Conservation (phyloP, 1,139 yeast genomes). For the Hansenula sp. region DNA sequence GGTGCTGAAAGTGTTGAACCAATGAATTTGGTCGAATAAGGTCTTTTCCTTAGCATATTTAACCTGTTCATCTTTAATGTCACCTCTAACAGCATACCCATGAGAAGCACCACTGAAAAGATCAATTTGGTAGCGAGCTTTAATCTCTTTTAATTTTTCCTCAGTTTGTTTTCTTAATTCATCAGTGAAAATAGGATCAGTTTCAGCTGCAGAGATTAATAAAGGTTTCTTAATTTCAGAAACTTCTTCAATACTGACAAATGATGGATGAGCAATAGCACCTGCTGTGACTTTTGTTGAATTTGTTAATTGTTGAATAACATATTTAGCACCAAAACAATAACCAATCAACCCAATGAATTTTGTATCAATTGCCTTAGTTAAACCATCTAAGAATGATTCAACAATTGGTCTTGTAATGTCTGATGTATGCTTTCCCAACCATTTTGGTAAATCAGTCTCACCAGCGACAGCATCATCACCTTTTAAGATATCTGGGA, state of each 20-base stretch:
- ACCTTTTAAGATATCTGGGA: slow-evolving; percentile 69
- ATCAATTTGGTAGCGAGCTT: slow-evolving; percentile 54
- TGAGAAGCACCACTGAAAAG: slow-evolving; percentile 61
- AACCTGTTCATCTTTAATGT: slow-evolving; percentile 46
- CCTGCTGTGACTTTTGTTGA: slow-evolving; percentile 51
- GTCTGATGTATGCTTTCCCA: slow-evolving; percentile 46
- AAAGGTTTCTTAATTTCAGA: slow-evolving; percentile 57
- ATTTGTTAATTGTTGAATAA: slow-evolving; percentile 46
- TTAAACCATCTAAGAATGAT: slow-evolving; percentile 40
- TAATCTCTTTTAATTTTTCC: slow-evolving; percentile 45
- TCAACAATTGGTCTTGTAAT: slow-evolving; percentile 39
- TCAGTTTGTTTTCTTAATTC: slow-evolving; percentile 64
- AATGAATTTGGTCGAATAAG: slow-evolving; percentile 52
- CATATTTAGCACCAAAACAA: slow-evolving; percentile 81
- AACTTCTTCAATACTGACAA: slow-evolving; percentile 61
- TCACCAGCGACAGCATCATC: slow-evolving; percentile 35
- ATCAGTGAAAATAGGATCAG: slow-evolving; percentile 55
- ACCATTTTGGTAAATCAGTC: slow-evolving; percentile 45
- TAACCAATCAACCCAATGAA: slow-evolving; percentile 66
- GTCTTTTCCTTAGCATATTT: slow-evolving; percentile 71
- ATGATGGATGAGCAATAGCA: slow-evolving; percentile 81
- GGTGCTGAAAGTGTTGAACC: slow-evolving; percentile 34
- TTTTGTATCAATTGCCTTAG: slow-evolving; percentile 42
- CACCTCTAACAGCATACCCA: slow-evolving; percentile 81
- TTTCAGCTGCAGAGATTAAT: slow-evolving; percentile 68